phyloP scores from a whole-genome alignment of 208 protist genomes.

The Trypanosomatidae sp. region DNA sequence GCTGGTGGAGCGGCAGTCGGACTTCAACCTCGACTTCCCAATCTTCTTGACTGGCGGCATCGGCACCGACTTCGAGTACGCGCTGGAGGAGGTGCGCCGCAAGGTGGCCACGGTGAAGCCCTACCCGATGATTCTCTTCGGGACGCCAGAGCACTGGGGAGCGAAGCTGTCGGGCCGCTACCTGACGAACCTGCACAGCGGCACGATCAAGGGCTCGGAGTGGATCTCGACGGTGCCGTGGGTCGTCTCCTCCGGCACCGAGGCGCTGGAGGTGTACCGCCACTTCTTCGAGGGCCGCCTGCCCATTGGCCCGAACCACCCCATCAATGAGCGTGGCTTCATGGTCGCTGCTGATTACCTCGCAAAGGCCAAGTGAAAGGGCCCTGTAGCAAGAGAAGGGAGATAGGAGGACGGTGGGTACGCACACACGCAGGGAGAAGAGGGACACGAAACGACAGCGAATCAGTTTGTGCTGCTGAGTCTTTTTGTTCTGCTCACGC shows the following conservation, averaged over 20 bases:
- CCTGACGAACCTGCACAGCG: constrained; percentile 67
- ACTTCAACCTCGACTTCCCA: constrained; percentile 94
- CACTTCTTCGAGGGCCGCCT: constrained; percentile 84
- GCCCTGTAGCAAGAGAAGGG: too few relatives aligned
- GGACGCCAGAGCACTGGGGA: constrained; percentile 69
- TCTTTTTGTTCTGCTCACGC: too few relatives aligned
- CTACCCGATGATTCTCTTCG: constrained; percentile 89
- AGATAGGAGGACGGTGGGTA: too few relatives aligned
- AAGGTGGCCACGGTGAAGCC: constrained; percentile 89
- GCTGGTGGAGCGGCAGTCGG: constrained; percentile 92
- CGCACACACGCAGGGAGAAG: background rate
- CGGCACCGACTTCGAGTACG: constrained; percentile 94
- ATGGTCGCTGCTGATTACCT: constrained; percentile 82
- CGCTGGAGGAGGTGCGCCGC: constrained; percentile 92
- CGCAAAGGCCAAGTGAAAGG: constrained; percentile 23
- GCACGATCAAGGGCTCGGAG: constrained; percentile 91
- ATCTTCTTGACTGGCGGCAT: constrained; percentile 93
- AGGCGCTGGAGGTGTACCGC: constrained; percentile 88
- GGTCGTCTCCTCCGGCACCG: constrained; percentile 76
- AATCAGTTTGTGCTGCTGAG: background rate
- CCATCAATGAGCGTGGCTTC: constrained; percentile 84
- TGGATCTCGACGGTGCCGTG: constrained; percentile 93
- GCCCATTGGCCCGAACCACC: constrained; percentile 65
- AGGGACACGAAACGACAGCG: background rate
- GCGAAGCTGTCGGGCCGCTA: constrained; percentile 83